Evolutionary conservation across 192 early-diverging fungal species (phyloP).

Genomic region (Umbelopsis vinacea): DNA sequence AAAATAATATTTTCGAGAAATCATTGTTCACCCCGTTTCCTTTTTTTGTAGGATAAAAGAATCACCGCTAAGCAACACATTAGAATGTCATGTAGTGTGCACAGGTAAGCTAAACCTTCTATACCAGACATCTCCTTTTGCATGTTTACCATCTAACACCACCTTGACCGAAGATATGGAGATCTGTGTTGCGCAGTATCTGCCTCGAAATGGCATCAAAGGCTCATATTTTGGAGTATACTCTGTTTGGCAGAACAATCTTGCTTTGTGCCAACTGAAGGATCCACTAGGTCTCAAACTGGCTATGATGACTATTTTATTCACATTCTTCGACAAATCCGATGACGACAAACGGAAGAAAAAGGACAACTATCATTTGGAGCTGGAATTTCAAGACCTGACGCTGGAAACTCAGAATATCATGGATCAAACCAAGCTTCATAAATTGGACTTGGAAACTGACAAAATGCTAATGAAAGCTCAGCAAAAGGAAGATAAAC

Average conservation of each 20-base stretch:
- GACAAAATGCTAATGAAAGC: constrained; percentile 8
- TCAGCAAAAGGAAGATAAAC: not conserved
- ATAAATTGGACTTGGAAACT: constrained; percentile 5
- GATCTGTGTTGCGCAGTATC: constrained; percentile 27
- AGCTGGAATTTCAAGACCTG: constrained; percentile 2
- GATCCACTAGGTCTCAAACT: constrained; percentile 9
- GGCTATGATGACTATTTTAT: constrained; percentile 16
- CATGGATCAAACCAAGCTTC: constrained; percentile 5
- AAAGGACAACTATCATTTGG: not conserved
- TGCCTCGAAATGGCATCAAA: constrained; percentile 26
- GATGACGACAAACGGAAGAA: constrained; percentile 19
- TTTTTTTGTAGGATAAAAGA: constrained; percentile 26
- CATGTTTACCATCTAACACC: too few relatives aligned
- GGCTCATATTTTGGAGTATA: constrained; percentile 27
- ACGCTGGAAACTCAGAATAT: not conserved
- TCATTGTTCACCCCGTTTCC: constrained; percentile 9
- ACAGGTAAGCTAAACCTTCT: not conserved
- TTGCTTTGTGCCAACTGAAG: not conserved
- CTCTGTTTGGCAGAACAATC: constrained; percentile 19
- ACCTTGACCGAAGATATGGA: constrained; percentile 8
- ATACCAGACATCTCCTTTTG: too few relatives aligned
- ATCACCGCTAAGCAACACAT: constrained; percentile 2
- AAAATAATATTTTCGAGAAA: constrained; percentile 20
- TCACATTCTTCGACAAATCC: constrained; percentile 27
- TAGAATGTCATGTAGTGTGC: constrained; percentile 22